Evolutionary conservation across 148 eudicot genomes (phyloP), one percentile per base, ranked within the genome.

Genomic region (Simmondsia chinensis): DNA sequence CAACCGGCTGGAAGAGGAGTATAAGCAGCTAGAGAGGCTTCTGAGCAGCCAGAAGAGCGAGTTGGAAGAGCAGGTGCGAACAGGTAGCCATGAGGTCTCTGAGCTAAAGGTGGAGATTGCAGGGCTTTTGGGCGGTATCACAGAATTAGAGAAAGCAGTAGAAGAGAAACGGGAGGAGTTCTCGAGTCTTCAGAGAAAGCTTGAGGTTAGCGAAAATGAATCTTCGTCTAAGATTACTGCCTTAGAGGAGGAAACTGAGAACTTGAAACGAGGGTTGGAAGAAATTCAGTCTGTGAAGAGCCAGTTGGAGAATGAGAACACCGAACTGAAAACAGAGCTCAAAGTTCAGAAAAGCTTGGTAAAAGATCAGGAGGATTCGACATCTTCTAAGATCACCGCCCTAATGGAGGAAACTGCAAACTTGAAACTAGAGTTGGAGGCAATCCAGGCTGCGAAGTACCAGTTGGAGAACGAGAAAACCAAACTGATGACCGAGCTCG

Each of bases 181-280:
- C 14, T 26, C 69, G 8, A 21, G 26, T 16, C 50, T 57, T 24
- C 73, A 65, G 44, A 68, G 70, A 63, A 51, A 61, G 55, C 52
- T 71, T 20, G 81, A 82, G 44, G 63, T 57, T 44, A 53, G 18
- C 24, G 29, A 46, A 33, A 40, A 50, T 25, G 73, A 55, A 27
- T 39, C 60, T 1, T 57, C 63, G 4, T 13, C 46, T 11, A 54
- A 67, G 37, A 50, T 59, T 37, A 48, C 13, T 22, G 57, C 51
- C 10, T 44, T 75, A 54, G 33, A 26, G 14, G 6, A 16, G 43
- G 52, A 74, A 39, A 28, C 55, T 18, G 57, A 51, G 15, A 50
- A 48, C 22, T 38, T 71, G 33, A 67, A 62, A 24, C 36, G 49
- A 18, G 71, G 68, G 39, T 26, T 66, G 53, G 69, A 65, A 20